Base-by-base conservation (phyloP, 139 green algal genomes). In the Chlorella sp. region DNA sequence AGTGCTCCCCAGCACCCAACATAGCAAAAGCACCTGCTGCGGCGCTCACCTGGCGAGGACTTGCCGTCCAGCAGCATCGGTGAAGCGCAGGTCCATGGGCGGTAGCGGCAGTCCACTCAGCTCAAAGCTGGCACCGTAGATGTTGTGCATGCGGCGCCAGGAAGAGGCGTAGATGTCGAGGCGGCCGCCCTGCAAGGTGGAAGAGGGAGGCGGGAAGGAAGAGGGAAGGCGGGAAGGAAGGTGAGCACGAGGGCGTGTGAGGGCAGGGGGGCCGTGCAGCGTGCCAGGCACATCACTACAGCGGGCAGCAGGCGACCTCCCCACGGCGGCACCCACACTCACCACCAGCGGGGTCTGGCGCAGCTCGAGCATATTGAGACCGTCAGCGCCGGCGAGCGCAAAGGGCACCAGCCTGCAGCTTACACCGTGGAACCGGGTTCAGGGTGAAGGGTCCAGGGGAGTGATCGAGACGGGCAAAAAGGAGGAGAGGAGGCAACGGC, bases 111-210 rank as follows among this genome's bases (percentile, higher is more conserved):
- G 30, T 24, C 78, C 78, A 0, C 18, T 34, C 0, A 83, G 40
- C 78, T 83, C 78, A 39, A 39, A 83, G 24, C 40, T 12, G 40
- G 78, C 78, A 40, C 78, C 78, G 40, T 83, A 60, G 39, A 37
- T n/a, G 78, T 83, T 83, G 78, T 83, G 78, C 78, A 83, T 34
- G 37, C 40, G 40, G 26, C 40, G 24, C 78, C 78, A 83, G 9
- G 78, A 26, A 0, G 40, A 64, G 26, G 78, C 78, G 2, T 64
- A 40, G 4, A 83, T 64, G 40, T 83, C 78, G 40, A 83, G 40
- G 34, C 34, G 48, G 26, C 78, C 78, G 40, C 26, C 40, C 78
- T 83, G 78, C 22, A 30, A 16, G 34, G 15, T 16, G 36, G 26
- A 16, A 16, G 21, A 30, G 36, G 34, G 14, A 81, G 75, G 30